Conservation (phyloP, 306 rosid species). For the Cicer pinnatifidum region DNA sequence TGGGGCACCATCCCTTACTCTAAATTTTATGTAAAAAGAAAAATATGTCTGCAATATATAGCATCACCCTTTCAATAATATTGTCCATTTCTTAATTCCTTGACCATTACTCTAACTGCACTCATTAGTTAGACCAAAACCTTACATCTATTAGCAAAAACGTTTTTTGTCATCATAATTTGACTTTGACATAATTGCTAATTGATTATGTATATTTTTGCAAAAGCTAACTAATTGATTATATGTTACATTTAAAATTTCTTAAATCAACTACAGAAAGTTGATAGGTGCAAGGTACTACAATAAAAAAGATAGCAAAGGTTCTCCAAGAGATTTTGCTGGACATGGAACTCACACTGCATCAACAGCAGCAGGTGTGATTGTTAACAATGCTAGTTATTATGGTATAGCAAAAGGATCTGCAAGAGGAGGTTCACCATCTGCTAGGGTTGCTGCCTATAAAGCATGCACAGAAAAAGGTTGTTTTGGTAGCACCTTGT, state of each 20-base stretch:
- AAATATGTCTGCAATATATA: no score
- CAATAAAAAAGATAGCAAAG: constrained; percentile 41
- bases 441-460: constrained; percentile 75
- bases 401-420: constrained; percentile 75
- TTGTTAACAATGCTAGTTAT: constrained; percentile 72
- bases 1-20: no score
- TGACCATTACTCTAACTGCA: not conserved
- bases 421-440: constrained; percentile 79
- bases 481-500: constrained; percentile 66
- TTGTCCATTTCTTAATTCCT: not conserved
- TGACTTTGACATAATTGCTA: constrained; percentile 1
- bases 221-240: not conserved
- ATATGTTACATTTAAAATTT: constrained; percentile 16
- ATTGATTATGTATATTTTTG: not conserved
- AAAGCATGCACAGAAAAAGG: constrained; percentile 78
- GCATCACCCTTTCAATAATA: no score
- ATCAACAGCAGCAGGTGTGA: constrained; percentile 73
- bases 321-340: constrained; percentile 72
- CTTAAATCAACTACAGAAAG: constrained; percentile 55
- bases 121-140: not conserved
- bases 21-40: no score
- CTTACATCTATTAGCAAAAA: not conserved
- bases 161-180: not conserved
- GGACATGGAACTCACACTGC: constrained; percentile 91
- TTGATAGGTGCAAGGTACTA: constrained; percentile 92